Base-by-base conservation (phyloP, 2,329 filamentous ascomycete species). In the Scedosporium dehoogii region DNA sequence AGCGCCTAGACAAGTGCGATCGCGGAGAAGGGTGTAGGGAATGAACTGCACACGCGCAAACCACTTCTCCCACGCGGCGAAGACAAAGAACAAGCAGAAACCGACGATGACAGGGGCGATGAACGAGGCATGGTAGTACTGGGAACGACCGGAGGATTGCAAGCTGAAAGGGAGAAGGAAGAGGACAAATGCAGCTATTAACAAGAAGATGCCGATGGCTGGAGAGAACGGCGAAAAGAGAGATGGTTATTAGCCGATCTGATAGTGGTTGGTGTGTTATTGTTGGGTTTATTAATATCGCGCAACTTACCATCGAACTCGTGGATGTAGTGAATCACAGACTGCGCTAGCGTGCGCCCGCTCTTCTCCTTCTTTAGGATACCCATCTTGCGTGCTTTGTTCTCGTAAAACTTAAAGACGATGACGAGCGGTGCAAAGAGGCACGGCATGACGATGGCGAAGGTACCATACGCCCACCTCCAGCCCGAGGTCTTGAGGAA, bases 381-480 rank as follows among this genome's bases (percentile, higher is more conserved):
- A 0, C 85, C 85, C n/a, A 74, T 68, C 62, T 78, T 79, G 65
- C 76, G 76, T 4, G 88, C 88, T 69, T 86, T 87, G 60, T 74
- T 75, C 65, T 86, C 80, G 68, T 88, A 86, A 69, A 78, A 75
- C 55, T 81, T 74, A 69, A 89, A 79, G 14, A 87, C 73, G 21
- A 76, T 66, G 55, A 80, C 77, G 1, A 89, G 76, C 0, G 87
- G 86, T 16, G 81, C 66, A 62, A 82, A 82, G 59, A 86, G 79
- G 38, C 82, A 74, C 1, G 85, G 85, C 9, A 83, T 73, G 65
- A 90, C 80, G 67, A 90, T 86, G 62, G 81, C 77, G 73, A 85
- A 89, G 64, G 83, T 78, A 58, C 86, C 87, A 65, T 86, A 86
- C 4, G 81, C 86, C 88, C 87, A 90, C 62, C 86, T 79, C 82